Evolutionary conservation across 768 basidiomycete species (phyloP).

Genomic region (Suillus fuscotomentosus): DNA sequence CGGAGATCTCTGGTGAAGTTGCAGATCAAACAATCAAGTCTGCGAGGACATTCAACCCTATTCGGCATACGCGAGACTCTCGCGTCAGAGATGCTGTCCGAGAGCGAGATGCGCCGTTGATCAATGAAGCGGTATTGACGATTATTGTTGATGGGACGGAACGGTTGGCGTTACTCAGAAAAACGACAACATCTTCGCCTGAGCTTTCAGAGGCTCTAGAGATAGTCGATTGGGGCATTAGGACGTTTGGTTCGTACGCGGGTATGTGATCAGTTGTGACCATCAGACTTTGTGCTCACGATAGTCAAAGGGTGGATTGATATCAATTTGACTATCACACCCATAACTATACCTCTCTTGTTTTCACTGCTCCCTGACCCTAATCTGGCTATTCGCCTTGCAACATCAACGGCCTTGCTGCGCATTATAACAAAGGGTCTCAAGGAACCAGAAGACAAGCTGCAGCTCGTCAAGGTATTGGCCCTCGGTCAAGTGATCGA

Average conservation of each 20-base stretch:
- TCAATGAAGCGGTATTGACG: slow-evolving; percentile 86
- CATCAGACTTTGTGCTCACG: not conserved
- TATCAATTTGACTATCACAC: slow-evolving; percentile 93
- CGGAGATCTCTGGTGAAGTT: slow-evolving; percentile 97
- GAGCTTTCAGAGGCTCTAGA: slow-evolving; percentile 65
- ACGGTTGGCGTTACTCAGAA: slow-evolving; percentile 51
- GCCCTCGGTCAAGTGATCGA: slow-evolving; percentile 81
- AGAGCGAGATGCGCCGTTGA: slow-evolving; percentile 80
- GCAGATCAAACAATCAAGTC: slow-evolving; percentile 93
- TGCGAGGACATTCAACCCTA: slow-evolving; percentile 68
- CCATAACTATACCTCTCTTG: slow-evolving; percentile 79
- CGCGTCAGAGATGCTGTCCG: slow-evolving; percentile 88
- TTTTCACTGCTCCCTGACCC: slow-evolving; percentile 80
- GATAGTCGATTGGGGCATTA: slow-evolving; percentile 88
- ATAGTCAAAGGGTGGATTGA: slow-evolving; percentile 88
- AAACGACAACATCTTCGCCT: slow-evolving; percentile 46
- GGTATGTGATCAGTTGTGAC: slow-evolving; percentile 53
- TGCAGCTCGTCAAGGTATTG: slow-evolving; percentile 87
- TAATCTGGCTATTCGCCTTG: slow-evolving; percentile 76
- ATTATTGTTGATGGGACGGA: slow-evolving; percentile 73
- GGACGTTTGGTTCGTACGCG: slow-evolving; percentile 91
- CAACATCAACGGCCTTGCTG: slow-evolving; percentile 75
- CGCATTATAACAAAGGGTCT: slow-evolving; percentile 91
- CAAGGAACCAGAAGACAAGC: slow-evolving; percentile 86
- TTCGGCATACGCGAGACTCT: slow-evolving; percentile 77